Conservation (phyloP, 345 rosid genomes). For the Chamaenerion angustifolium region DNA sequence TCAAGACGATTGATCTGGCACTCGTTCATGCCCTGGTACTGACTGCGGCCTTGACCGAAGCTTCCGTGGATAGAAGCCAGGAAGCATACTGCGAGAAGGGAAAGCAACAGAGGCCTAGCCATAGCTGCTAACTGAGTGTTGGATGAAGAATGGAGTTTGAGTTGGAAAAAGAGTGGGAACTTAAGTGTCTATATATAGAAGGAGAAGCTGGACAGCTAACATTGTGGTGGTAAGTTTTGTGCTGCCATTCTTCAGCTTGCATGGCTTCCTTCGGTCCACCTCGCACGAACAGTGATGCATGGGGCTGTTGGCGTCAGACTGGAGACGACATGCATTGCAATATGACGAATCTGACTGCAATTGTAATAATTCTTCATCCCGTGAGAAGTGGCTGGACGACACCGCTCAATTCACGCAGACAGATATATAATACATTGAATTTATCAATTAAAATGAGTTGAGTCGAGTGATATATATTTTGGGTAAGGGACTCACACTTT, state of each 20-base stretch:
- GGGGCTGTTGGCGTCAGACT: too few relatives aligned
- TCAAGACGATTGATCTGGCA: constrained; percentile 41
- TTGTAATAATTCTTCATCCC: too few relatives aligned
- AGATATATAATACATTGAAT: too few relatives aligned
- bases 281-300: too few relatives aligned
- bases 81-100: constrained; percentile 5
- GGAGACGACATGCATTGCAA: too few relatives aligned
- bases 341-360: too few relatives aligned
- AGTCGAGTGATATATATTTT: too few relatives aligned
- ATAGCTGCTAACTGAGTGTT: neutral
- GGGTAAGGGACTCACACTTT: too few relatives aligned
- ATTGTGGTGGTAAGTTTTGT: neutral
- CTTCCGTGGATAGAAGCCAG: neutral
- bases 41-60: neutral
- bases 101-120: constrained; percentile 19
- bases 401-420: too few relatives aligned
- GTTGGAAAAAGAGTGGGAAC: neutral
- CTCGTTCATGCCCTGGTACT: constrained; percentile 10
- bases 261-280: constrained; percentile 13
- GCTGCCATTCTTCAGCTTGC: constrained; percentile 28
- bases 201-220: constrained; percentile 7
- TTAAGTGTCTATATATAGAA: constrained; percentile 14
- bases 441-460: too few relatives aligned
- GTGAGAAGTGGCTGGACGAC: too few relatives aligned
- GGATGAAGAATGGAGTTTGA: constrained; percentile 4